Base-by-base conservation (phyloP, 2,329 filamentous ascomycete species). In the Diaporthe longicolla region DNA sequence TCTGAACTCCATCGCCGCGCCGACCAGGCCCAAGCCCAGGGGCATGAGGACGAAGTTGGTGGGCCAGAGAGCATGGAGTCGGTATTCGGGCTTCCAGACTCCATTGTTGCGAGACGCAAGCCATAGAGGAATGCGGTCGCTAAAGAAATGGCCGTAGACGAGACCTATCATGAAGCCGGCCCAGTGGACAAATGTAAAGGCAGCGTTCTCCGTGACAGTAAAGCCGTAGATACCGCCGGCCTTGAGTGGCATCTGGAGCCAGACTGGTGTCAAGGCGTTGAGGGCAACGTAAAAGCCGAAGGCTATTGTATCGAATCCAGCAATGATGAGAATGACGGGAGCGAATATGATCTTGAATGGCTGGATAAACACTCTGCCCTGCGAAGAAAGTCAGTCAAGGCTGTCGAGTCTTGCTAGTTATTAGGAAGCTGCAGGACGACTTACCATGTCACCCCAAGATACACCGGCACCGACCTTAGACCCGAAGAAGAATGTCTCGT, bases 281-380 rank as follows among this genome's bases (percentile, higher is more conserved):
- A 79, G 75, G 54, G 83, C 85, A 29, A 76, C 79, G 76, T 84
- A 88, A 21, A 88, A 83, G 24, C 82, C 78, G 77, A 88, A 88
- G 0, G 78, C 78, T 40, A 82, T 85, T 2, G 83, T 84, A 32
- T 86, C 80, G 76, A 83, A 85, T 8, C 81, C 76, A 13, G 83
- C 83, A 40, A 83, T 80, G 35, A 84, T 79, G 15, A 85, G 73
- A 0, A 83, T 82, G 19, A 84, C 80, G 0, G 84, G 84, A 24
- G 80, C 81, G n/a, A 78, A 58, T 26, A 75, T 77, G 26, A 82
- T 78, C 21, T 79, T 74, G 74, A 82, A 77, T 29, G 80, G 80
- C 15, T 71, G 73, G 15, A 76, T 58, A 3, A 78, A 77, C 11
- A 76, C 71, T 61, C 74, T 73, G 70, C 57, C 58, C 74, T 72